Evolutionary conservation across 2,329 filamentous ascomycete species (phyloP).

Genomic region (Aspergillus oerlinghausenensis): DNA sequence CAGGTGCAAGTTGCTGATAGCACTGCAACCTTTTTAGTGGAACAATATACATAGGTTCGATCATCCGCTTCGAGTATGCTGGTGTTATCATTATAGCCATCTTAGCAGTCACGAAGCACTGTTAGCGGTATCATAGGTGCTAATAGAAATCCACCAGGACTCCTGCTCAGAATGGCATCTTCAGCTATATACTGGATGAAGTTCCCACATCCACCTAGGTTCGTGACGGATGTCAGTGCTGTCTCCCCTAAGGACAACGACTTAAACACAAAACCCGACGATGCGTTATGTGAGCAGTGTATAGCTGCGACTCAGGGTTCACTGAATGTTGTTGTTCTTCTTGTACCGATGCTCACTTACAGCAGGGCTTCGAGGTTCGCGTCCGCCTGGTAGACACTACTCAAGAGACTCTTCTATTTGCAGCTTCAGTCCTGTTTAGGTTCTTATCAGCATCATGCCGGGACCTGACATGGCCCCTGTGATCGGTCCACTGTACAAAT

Average conservation of each 20-base stretch:
- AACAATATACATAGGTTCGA: neutral
- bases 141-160: neutral
- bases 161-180: neutral
- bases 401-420: neutral
- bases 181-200: neutral
- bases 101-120: neutral
- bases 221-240: neutral
- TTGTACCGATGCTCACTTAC: neutral
- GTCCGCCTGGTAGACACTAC: neutral
- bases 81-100: neutral
- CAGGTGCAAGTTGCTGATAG: neutral
- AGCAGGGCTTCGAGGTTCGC: neutral
- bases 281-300: neutral
- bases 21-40: neutral
- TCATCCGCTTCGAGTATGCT: neutral
- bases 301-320: neutral
- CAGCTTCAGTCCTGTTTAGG: neutral
- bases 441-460: neutral
- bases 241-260: neutral
- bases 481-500: neutral
- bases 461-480: neutral
- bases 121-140: neutral
- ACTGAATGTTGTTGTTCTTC: neutral
- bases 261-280: neutral
- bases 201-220: neutral